Evolutionary conservation across 192 early-diverging fungal genomes (phyloP), one percentile per base, ranked within the genome.

Genomic region (Podila verticillata): DNA sequence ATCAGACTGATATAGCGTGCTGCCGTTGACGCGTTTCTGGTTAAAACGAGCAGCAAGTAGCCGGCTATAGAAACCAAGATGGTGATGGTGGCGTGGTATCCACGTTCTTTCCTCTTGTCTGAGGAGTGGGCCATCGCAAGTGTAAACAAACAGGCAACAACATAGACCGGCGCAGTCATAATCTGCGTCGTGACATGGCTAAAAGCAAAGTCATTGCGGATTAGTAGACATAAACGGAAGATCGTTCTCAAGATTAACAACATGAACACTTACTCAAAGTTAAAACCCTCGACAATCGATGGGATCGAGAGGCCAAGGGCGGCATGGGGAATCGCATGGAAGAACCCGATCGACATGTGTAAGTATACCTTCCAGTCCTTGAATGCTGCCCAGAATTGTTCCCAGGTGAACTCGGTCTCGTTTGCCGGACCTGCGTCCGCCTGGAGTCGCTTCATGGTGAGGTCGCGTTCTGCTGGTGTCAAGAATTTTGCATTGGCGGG

Each of bases 261-360:
- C 13, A 17, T 15, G 39, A 17, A 17, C 13, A 17, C 39, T 26
- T 26, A 54, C 51, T 54, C 51, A 54, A 24, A 54, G 51, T 54
- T 26, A 8, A 54, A 54, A 28, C 84, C 74, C 22, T 77, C 78
- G 57, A 92, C 84, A 36, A 93, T 91, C 17, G 87, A 87, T 2
- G 92, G 91, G 51, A 93, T 68, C 64, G 91, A 92, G 20, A 90
- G 86, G 57, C 85, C 78, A 56, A 89, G 86, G 56, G 87, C 87
- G 29, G 87, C 87, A 19, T 88, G 61, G 10, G 90, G 84, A 31
- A 87, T 88, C 59, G 84, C 68, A 60, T 86, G 82, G 2, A 88
- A 87, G 39, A 92, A 88, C 56, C 85, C 87, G 17, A 89, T 84
- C 7, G 89, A 24, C 10, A 82, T 72, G 19, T 84, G 77, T 13